Evolutionary conservation across 345 rosid species (phyloP).

Genomic region (Syzygium aqueum): DNA sequence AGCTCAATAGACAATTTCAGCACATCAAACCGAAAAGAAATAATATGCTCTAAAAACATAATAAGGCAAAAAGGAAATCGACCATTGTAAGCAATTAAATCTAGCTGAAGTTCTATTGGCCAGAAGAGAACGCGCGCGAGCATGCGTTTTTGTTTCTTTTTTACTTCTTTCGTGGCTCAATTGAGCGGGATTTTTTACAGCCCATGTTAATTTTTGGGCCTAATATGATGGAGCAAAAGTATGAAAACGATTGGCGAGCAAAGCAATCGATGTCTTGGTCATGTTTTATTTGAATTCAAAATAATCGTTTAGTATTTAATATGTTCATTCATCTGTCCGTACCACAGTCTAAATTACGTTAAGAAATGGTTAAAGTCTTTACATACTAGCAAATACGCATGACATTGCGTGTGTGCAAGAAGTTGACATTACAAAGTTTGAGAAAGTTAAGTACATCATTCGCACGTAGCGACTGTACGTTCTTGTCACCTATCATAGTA

Average conservation of each 20-base stretch:
- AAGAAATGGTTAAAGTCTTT: not conserved
- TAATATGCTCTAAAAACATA: too few relatives aligned
- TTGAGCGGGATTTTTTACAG: not conserved
- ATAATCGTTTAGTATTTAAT: not conserved
- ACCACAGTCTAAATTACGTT: not conserved
- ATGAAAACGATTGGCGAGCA: not conserved
- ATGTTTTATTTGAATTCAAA: not conserved
- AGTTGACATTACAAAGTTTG: not conserved
- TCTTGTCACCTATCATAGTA: not conserved
- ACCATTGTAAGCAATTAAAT: too few relatives aligned
- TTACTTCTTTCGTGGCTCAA: not conserved
- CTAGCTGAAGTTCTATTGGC: too few relatives aligned
- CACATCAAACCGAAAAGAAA: too few relatives aligned
- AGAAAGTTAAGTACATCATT: not conserved
- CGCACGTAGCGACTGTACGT: not conserved
- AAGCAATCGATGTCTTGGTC: not conserved
- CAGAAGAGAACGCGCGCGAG: too few relatives aligned
- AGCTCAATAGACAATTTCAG: too few relatives aligned
- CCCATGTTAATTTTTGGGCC: not conserved
- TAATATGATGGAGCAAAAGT: not conserved
- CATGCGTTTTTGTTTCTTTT: not conserved
- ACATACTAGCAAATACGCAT: not conserved
- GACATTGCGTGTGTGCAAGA: not conserved
- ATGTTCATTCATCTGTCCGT: too few relatives aligned
- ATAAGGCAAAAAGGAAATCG: too few relatives aligned